Base-by-base conservation (phyloP, 768 basidiomycete genomes). In the Mrakia blollopis region DNA sequence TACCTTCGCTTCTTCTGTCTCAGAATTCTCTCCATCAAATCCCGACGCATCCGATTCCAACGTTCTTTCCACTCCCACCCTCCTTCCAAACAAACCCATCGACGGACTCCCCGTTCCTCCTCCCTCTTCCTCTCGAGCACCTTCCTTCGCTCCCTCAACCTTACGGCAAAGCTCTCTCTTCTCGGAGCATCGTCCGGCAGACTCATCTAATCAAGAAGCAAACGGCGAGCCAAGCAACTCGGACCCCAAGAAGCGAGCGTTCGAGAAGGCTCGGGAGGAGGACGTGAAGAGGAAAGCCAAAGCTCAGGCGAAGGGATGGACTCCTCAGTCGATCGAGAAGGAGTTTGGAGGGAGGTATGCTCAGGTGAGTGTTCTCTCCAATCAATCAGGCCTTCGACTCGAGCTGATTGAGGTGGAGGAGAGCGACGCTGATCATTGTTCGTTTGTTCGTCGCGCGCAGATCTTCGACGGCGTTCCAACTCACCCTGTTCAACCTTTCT, bases 401-500 rank as follows among this genome's bases (percentile, higher is more conserved):
- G 4, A 37, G 16, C 8, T 44, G 39, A 7, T 44, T 14, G 44
- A 44, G 14, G 35, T 25, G 32, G 21, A 50, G 47, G 67, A 32
- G n/a, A 37, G 21, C 16, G n/a, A 28, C 10, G 41, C 25, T 47
- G 30, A 30, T 25, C 52, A 50, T 50, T 50, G 47, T 50, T 50
- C 18, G 47, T 50, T 50, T 16, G 50, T 23, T 23, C 57, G 25
- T 25, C 16, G 39, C 1, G 60, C 14, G 54, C 35, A 76, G 72
- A 77, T 77, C 60, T 77, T 79, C 39, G 78, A 79, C 50, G 78
- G 78, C 9, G 28, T 73, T 0, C 78, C 67, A 18, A 76, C 76
- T 0, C 62, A 72, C 44, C 76, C 76, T 25, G 39, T 57, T 2
- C n/a, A 52, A 47, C 61, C 73, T 28, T 21, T 74, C 44, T 9